Base-by-base conservation (phyloP, 139 green algal genomes). In the Penium margaritaceum region DNA sequence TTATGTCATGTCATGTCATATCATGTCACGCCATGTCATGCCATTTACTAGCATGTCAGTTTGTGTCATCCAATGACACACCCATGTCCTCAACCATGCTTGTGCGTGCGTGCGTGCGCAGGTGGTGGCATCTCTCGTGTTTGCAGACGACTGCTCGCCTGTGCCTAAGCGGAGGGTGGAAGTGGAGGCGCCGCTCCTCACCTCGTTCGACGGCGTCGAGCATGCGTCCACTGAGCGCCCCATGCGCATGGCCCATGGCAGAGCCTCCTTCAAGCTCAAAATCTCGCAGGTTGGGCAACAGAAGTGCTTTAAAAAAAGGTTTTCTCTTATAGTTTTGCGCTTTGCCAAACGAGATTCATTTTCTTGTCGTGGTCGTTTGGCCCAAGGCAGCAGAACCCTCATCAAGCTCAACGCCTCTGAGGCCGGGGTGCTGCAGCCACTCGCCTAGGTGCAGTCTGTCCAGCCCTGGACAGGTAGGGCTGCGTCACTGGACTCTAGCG, bases 171-270 rank as follows among this genome's bases (percentile, higher is more conserved):
- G 12, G 55, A 9, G 55, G 9, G 55, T 30, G 51, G 68, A 76
- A 5, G 68, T 9, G 17, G 54, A 76, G 68, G 51, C 54, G 68
- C 68, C 68, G 24, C 68, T 76, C 6, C 17, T 76, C 9, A 43
- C 68, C 7, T 74, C 68, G 6, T 73, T 67, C 19, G 68, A 76
- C 68, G 68, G 68, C 24, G 68, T 76, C 5, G 68, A 76, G 68
- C 58, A 29, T 7, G 6, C 51, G 12, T 63, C 51, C 6, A 38
- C 5, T n/a, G 68, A 76, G 9, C 9, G 30, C 5, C 68, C 68
- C 24, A 32, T 69, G 57, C 38, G 33, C 9, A 55, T 76, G 68
- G 29, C 53, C 6, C 54, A 69, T 12, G 68, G 68, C n/a, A 30
- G 68, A 14, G 68, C 68, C 7, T 29, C 51, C 24, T 76, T 76